phyloP scores from a whole-genome alignment of 176 grass and related monocot species.

The Pontederia crassipes region DNA sequence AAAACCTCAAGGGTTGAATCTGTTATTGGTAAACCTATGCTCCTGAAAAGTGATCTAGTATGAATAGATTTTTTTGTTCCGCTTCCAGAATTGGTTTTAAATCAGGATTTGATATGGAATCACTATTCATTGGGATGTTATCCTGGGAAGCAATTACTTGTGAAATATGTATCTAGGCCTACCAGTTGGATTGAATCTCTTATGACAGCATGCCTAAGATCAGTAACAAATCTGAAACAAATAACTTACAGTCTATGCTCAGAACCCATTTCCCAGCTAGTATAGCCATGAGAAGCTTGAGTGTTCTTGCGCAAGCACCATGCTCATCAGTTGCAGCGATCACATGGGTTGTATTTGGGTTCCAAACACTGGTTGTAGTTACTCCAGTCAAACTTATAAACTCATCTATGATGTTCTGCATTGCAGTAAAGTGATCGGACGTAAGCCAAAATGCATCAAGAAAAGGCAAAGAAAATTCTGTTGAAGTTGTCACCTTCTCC shows the following conservation, averaged over 20 bases:
- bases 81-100: no score
- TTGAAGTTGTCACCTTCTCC: slow-evolving; percentile 47
- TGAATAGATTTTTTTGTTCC: no score
- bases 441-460: background rate
- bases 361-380: slow-evolving; percentile 46
- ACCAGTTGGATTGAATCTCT: no score
- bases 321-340: slow-evolving; percentile 60
- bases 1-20: no score
- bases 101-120: no score
- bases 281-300: slow-evolving; percentile 93
- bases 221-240: background rate
- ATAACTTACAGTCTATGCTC: slow-evolving; percentile 70
- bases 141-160: no score
- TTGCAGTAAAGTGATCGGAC: slow-evolving; percentile 11
- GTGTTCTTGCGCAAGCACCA: slow-evolving; percentile 67
- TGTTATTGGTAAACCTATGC: no score
- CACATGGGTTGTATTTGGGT: slow-evolving; percentile 60
- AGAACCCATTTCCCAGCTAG: slow-evolving; percentile 85
- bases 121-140: no score
- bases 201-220: no score
- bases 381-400: slow-evolving; percentile 53
- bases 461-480: background rate
- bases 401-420: slow-evolving; percentile 55
- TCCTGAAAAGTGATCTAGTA: no score
- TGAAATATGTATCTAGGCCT: no score